Evolutionary conservation across 805 yeast genomes (phyloP), one percentile per base, ranked within the genome.

Genomic region (Metschnikowia corniflorae): DNA sequence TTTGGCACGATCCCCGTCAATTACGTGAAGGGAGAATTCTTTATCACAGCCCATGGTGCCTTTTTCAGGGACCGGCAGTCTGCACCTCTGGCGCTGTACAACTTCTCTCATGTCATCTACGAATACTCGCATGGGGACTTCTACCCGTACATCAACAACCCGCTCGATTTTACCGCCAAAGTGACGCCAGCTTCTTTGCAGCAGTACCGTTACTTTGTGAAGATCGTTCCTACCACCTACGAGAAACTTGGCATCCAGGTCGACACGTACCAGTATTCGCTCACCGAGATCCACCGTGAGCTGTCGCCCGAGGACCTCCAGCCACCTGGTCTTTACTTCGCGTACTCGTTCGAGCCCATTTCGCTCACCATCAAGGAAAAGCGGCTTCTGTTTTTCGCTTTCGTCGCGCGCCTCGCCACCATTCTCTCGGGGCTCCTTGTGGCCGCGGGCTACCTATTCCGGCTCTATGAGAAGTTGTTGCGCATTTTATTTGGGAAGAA

Each of bases 101-200:
- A 91, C 54, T 83, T 91, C 55, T 75, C 95, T 1, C 98, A 93
- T 60, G 77, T 78, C 5, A 81, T 93, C 42, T 76, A 77, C 42
- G 97, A 91, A 58, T 77, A 88, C 44, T 87, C 97, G 8, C 91
- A 81, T 61, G 98, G 98, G 10, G 86, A 78, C 24, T 88, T 83
- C 59, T 88, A 78, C 54, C 97, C 98, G 3, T 82, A 75, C 49
- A 70, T 89, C 44, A 73, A 82, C 49, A 91, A 91, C 54, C 95
- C 96, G n/a, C 70, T 93, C 45, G 97, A 93, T 58, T 70, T 70
- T 31, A 81, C 91, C 0, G 82, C 78, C 1, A 76, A 80, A 47
- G 56, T 60, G 13, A 71, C 87, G 2, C 64, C 67, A 0, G 68
- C 73, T 2, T 64, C 70, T 16, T 42, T 68, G 14, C 78, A 73